Conservation (phyloP, 2,329 filamentous ascomycete genomes). For the Botrytis pseudocinerea region DNA sequence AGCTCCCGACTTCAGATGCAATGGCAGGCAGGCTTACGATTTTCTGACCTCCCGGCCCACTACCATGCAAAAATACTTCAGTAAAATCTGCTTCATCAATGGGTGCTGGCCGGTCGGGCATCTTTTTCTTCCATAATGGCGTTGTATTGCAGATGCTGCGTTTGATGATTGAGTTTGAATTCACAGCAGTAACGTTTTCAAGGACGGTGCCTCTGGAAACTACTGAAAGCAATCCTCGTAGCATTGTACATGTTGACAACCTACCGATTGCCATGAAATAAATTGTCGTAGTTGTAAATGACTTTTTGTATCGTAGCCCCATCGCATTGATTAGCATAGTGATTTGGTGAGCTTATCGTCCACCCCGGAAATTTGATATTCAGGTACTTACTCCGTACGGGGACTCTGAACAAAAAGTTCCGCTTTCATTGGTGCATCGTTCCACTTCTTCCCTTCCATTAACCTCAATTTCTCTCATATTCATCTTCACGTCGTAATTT, state of each 20-base stretch:
- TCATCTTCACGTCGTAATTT: not conserved
- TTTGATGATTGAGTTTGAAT: not conserved
- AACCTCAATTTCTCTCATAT: not conserved
- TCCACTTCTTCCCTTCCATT: not conserved
- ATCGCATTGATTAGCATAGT: constrained; percentile 17
- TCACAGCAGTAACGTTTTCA: constrained; percentile 23
- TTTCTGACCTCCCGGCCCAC: constrained; percentile 91
- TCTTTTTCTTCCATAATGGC: constrained; percentile 50
- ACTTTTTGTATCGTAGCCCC: not conserved
- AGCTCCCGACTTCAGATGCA: not conserved
- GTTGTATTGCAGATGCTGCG: constrained; percentile 29
- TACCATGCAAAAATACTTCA: constrained; percentile 86
- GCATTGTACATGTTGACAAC: constrained; percentile 36
- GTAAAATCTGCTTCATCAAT: constrained; percentile 78
- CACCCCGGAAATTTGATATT: constrained; percentile 13
- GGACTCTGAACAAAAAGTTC: not conserved
- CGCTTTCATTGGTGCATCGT: not conserved
- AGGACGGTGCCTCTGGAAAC: constrained; percentile 23
- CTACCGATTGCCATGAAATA: constrained; percentile 10
- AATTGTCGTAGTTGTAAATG: not conserved
- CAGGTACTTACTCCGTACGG: constrained; percentile 7
- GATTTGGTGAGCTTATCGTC: not conserved
- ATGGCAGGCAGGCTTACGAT: constrained; percentile 58
- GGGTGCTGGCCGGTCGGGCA: constrained; percentile 73
- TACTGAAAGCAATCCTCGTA: constrained; percentile 28